Percentiles rank a stretch among this genome's conserved stretches.
Evolutionary conservation across 306 rosid genomes (phyloP).

Genomic region (Medicago lupulina): DNA sequence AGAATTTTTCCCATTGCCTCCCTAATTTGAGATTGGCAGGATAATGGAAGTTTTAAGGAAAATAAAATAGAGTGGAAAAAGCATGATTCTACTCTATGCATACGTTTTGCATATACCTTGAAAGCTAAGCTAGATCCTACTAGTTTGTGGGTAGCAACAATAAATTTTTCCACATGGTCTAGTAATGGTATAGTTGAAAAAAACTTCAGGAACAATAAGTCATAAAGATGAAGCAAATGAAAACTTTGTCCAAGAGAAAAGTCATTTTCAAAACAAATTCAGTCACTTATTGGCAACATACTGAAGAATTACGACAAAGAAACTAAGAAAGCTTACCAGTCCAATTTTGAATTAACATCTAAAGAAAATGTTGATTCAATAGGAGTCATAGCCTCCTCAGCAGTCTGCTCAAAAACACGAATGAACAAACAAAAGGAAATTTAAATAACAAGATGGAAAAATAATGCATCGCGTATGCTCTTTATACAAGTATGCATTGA

Average conservation of each 20-base stretch:
- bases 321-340: conserved; percentile 68
- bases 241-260: conserved; percentile 12
- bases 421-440: conserved; percentile 2
- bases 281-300: conserved; percentile 31
- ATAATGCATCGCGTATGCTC: conserved; percentile 1
- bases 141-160: conserved; percentile 21
- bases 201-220: conserved; percentile 21
- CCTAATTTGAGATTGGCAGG: conserved; percentile 59
- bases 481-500: not conserved
- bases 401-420: conserved; percentile 66
- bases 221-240: conserved; percentile 15
- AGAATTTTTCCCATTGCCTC: conserved; percentile 98
- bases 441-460: conserved; percentile 24
- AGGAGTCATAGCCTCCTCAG: conserved; percentile 99
- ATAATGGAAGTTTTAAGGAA: not conserved
- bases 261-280: conserved; percentile 19
- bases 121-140: conserved; percentile 18
- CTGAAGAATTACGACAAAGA: conserved; percentile 21
- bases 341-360: conserved; percentile 93
- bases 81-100: not conserved
- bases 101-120: not conserved
- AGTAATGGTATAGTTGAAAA: conserved; percentile 36
- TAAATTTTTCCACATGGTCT: conserved; percentile 29
- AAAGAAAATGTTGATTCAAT: conserved; percentile 96
- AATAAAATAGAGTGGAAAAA: not conserved